Conservation (phyloP, 495 filamentous ascomycete genomes). For the Annulohypoxylon maeteangense region DNA sequence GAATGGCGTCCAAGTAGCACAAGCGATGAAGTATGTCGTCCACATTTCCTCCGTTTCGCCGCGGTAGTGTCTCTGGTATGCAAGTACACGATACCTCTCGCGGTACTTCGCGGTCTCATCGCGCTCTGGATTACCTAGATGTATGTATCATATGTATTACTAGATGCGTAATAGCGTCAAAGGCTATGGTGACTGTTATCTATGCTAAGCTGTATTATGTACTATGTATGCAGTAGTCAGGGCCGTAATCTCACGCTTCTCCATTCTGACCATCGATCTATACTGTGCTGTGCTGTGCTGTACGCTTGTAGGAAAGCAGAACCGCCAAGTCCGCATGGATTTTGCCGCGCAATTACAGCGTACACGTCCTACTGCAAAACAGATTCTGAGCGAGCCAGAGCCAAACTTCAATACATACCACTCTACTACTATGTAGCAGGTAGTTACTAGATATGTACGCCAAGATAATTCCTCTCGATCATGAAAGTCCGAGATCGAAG, state of each 20-base stretch:
- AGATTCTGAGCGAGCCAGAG: conserved; percentile 24
- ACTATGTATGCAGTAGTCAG: conserved; percentile 29
- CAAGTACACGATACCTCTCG: conserved; percentile 36
- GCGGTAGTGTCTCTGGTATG: conserved; percentile 34
- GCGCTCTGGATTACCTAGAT: conserved; percentile 20
- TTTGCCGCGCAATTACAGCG: conserved; percentile 46
- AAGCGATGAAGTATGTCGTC: conserved; percentile 29
- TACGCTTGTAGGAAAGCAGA: neutral
- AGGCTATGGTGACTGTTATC: conserved; percentile 12
- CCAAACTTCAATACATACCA: conserved; percentile 22
- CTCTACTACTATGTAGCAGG: conserved; percentile 31
- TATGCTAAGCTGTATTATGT: neutral
- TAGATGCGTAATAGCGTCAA: conserved; percentile 5
- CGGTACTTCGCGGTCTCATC: conserved; percentile 24
- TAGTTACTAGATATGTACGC: conserved; percentile 34
- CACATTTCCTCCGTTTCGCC: conserved; percentile 42
- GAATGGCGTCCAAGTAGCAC: conserved; percentile 33
- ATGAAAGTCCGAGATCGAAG: conserved; percentile 33
- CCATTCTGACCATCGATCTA: conserved; percentile 33
- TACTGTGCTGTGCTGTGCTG: conserved; percentile 12
- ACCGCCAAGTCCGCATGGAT: conserved; percentile 41
- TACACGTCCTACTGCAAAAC: conserved; percentile 33
- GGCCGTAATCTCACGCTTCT: conserved; percentile 37
- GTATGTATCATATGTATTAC: conserved; percentile 13
- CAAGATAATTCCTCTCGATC: conserved; percentile 28